These are phyloP conservation scores for Thalassiosira exigua DNA, from an alignment of 352 stramenopile genomes.

Conservation along the genomic window DNA sequence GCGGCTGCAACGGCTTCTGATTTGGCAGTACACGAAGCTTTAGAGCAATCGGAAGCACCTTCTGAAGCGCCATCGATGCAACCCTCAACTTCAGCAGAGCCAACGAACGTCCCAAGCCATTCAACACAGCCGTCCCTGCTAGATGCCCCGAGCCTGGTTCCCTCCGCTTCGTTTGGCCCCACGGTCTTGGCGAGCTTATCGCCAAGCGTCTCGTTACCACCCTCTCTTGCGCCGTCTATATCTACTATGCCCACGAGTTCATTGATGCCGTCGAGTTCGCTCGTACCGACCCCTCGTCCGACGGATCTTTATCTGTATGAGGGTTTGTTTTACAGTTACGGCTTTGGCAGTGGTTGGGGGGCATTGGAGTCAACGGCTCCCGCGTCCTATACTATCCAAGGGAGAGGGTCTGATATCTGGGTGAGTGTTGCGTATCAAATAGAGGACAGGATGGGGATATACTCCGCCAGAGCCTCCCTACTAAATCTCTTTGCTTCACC, in stretches of 20 bases:
- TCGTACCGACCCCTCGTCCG: no score
- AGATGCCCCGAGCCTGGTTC: neutral
- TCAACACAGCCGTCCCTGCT: neutral
- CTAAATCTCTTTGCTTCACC: neutral
- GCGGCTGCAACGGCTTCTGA: constrained; percentile 36
- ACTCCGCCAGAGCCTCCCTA: no score
- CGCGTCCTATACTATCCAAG: constrained; percentile 42
- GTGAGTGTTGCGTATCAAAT: constrained; percentile 8
- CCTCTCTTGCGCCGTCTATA: constrained; percentile 3
- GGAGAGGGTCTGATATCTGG: constrained; percentile 41
- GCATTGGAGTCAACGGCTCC: no score
- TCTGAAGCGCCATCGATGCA: constrained; percentile 1
- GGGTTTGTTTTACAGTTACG: no score
- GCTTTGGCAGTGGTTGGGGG: no score
- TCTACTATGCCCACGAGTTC: constrained; percentile 21
- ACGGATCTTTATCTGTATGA: no score
- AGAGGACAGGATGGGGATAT: no score
- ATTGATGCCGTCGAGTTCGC: no score
- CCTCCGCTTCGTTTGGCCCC: neutral
- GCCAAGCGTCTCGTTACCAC: neutral
- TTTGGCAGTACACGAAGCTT: no score
- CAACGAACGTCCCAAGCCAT: constrained; percentile 18
- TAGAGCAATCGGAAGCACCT: no score
- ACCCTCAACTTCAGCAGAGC: constrained; percentile 3
- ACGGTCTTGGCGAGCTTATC: constrained; percentile 10